Conservation (phyloP, 2,329 filamentous ascomycete species). For the Exophiala sp. region DNA sequence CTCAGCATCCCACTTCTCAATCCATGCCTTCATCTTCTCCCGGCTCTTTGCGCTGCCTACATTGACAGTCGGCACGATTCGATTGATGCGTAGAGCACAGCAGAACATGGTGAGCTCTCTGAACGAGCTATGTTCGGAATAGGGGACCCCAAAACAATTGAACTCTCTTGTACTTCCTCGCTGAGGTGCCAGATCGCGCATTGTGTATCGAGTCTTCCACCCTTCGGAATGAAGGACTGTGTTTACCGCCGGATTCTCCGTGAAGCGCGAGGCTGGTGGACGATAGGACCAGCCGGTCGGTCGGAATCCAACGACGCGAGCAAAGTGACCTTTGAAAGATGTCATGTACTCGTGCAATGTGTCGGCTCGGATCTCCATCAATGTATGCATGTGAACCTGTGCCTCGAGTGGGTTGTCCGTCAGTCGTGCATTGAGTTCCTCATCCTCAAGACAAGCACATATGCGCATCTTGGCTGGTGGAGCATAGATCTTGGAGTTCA, state of each 20-base stretch:
- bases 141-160: constrained; percentile 88
- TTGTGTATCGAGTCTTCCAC: constrained; percentile 71
- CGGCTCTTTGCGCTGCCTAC: constrained; percentile 59
- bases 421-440: constrained; percentile 69
- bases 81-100: constrained; percentile 78
- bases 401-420: constrained; percentile 76
- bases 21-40: constrained; percentile 62
- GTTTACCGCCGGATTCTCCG: constrained; percentile 57
- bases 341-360: constrained; percentile 84
- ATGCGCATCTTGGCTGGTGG: constrained; percentile 76
- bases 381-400: constrained; percentile 94
- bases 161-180: constrained; percentile 75
- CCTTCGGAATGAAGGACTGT: constrained; percentile 60
- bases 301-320: constrained; percentile 79
- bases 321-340: constrained; percentile 72
- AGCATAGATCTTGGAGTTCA: constrained; percentile 85
- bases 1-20: constrained; percentile 58
- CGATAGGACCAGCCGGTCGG: constrained; percentile 94
- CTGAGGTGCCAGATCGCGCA: constrained; percentile 69
- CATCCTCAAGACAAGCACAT: constrained; percentile 76
- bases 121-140: constrained; percentile 93
- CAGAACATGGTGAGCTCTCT: constrained; percentile 90
- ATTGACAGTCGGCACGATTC: constrained; percentile 91
- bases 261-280: constrained; percentile 58
- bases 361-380: constrained; percentile 89